Base-by-base conservation (phyloP, 306 rosid species). In the Leucaena leucocephala region DNA sequence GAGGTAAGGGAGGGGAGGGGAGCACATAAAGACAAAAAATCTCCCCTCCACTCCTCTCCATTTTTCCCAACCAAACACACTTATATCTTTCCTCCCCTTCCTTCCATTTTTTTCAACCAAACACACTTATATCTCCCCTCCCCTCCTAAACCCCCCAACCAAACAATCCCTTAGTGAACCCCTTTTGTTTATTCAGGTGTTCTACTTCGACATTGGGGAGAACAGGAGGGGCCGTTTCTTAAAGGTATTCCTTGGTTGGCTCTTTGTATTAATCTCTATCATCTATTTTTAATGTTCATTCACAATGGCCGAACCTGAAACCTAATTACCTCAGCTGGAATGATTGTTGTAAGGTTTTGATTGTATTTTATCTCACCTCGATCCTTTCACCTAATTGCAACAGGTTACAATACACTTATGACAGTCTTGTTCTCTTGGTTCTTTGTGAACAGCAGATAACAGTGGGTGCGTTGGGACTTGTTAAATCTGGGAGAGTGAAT, bases 181-280 rank as follows among this genome's bases (percentile, higher is more conserved):
- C 35, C 6, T 1, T 27, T 44, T 75, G n/a, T 61, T 33, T 61
- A 3, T 33, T 54, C 87, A 95, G 99, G 93, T 93, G 21, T 96
- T 96, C 84, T 96, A 96, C 86, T 96, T 96, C 46, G 99, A 96
- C 86, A 89, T 93, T 78, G 99, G 99, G n/a, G 98, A 96, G 87
- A 96, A 96, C 72, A 82, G 98, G 80, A 96, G 99, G 85, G 99
- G 99, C 50, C 99, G 99, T 69, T 96, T 96, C 91, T 89, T 96
- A 79, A 96, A 96, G 99, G 99, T 93, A 76, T 38, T 43, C n/a
- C 16, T 66, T 44, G 12, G 4, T 50, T 57, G 34, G 7, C 72
- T 68, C n/a, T 10, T 58, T 22, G 4, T 22, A 58, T 50, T 3
- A 15, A 22, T 21, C 61, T 57, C 21, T 63, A 6, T 46, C 12